These are phyloP conservation scores for Scolecobasidium constrictum DNA, from an alignment of 2,329 filamentous ascomycete species.

Conservation along the genomic window DNA sequence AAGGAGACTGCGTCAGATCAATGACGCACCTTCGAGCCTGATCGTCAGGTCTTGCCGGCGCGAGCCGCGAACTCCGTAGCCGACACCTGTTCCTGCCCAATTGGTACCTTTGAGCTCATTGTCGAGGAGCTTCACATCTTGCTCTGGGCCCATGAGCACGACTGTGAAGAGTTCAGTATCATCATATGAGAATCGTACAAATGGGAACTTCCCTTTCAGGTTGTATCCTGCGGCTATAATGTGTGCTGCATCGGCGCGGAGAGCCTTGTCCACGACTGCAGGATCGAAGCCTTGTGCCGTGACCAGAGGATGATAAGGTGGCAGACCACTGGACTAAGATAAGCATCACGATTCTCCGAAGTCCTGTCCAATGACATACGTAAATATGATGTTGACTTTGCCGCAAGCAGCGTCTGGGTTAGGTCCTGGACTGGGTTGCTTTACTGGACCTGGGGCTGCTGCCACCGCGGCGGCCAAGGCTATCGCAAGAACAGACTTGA, in stretches of 20 bases:
- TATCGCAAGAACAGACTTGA: too few species aligned
- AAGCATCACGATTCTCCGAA: background rate
- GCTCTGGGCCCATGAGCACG: slow-evolving; percentile 3
- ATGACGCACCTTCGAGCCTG: background rate
- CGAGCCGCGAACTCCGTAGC: background rate
- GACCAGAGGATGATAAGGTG: slow-evolving; percentile 2
- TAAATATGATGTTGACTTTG: slow-evolving; percentile 2
- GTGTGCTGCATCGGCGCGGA: slow-evolving; percentile 1
- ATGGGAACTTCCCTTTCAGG: too few species aligned
- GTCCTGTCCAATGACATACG: background rate
- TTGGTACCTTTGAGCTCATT: background rate
- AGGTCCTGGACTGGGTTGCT: too few species aligned
- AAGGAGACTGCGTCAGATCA: too few species aligned
- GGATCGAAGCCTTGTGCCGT: background rate
- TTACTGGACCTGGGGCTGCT: too few species aligned
- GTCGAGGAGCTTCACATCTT: background rate
- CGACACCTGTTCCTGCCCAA: slow-evolving; percentile 1
- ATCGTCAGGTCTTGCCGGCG: background rate
- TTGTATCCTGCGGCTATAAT: slow-evolving; percentile 5
- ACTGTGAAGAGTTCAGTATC: too few species aligned
- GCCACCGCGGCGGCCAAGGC: too few species aligned
- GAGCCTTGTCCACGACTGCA: background rate
- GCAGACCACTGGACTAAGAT: background rate
- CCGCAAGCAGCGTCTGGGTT: too few species aligned
- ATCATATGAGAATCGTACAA: too few species aligned